phyloP scores from a whole-genome alignment of 192 early-diverging fungal species.

The Backusella macrospora region DNA sequence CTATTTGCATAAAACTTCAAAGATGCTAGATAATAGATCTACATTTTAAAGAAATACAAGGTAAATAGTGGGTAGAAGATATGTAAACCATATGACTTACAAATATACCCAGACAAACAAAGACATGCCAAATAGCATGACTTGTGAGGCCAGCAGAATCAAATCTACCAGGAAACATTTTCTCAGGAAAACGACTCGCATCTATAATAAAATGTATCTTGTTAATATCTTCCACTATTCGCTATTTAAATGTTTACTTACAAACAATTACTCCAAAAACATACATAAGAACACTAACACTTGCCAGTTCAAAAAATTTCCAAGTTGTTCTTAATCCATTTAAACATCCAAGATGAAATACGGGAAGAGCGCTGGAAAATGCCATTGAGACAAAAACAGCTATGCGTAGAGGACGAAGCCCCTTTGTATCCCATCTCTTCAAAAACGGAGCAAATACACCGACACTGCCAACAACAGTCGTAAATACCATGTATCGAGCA shows the following conservation, averaged over 20 bases:
- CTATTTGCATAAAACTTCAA: constrained; percentile 54
- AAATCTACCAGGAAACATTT: constrained; percentile 61
- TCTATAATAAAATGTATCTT: constrained; percentile 28
- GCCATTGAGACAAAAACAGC: constrained; percentile 57
- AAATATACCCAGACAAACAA: constrained; percentile 65
- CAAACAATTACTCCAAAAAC: constrained; percentile 57
- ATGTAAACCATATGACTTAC: constrained; percentile 25
- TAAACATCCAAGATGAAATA: constrained; percentile 48
- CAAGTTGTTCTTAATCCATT: constrained; percentile 47
- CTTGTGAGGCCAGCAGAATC: constrained; percentile 58
- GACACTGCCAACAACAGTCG: constrained; percentile 46
- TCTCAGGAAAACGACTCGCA: constrained; percentile 64
- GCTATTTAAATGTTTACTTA: constrained; percentile 11
- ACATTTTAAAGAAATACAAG: neutral
- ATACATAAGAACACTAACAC: constrained; percentile 55
- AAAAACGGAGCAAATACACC: constrained; percentile 56
- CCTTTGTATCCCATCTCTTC: constrained; percentile 54
- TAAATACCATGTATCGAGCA: constrained; percentile 53
- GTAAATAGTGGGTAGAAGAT: neutral
- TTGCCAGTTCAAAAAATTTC: constrained; percentile 52
- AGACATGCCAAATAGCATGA: constrained; percentile 66
- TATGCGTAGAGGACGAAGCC: constrained; percentile 56
- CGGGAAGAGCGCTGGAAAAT: constrained; percentile 50
- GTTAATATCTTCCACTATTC: neutral
- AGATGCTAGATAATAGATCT: constrained; percentile 60